Conservation (phyloP, 441 rosid species). For the Mallotus japonicus region DNA sequence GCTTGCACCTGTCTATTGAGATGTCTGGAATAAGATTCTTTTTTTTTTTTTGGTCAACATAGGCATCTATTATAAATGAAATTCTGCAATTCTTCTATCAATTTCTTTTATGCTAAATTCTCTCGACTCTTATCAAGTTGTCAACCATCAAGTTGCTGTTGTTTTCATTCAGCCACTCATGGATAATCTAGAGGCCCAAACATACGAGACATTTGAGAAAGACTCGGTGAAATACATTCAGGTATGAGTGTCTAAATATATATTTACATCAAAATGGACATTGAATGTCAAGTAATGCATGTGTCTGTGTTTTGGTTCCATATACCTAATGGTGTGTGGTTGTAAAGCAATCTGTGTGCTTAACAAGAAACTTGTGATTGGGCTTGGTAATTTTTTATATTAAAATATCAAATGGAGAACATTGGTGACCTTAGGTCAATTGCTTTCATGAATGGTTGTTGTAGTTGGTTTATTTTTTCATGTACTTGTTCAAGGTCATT, state of each 20-base stretch:
- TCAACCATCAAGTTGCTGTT: constrained; percentile 12
- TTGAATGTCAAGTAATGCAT: not conserved
- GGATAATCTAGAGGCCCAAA: constrained; percentile 99
- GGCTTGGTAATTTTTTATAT: not conserved
- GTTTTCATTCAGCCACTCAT: constrained; percentile 76
- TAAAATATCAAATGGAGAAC: not conserved
- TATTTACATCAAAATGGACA: not conserved
- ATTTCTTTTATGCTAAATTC: not conserved
- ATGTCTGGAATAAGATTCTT: constrained; percentile 7
- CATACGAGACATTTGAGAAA: constrained; percentile 98
- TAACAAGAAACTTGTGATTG: not conserved
- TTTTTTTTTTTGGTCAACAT: not conserved
- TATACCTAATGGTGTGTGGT: not conserved
- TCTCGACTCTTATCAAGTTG: not conserved
- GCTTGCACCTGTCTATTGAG: constrained; percentile 9
- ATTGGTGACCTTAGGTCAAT: not conserved
- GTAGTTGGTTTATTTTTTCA: too few species aligned
- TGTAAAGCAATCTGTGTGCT: not conserved
- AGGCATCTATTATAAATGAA: not conserved
- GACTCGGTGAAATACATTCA: constrained; percentile 82
- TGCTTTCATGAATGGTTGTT: not conserved
- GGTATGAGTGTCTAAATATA: constrained; percentile 40
- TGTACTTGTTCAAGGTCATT: too few species aligned
- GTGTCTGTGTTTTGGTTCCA: too few species aligned
- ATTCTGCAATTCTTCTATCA: constrained; percentile 2